Base-by-base conservation (phyloP, 768 basidiomycete species). In the Podaxis mareebaensis region DNA sequence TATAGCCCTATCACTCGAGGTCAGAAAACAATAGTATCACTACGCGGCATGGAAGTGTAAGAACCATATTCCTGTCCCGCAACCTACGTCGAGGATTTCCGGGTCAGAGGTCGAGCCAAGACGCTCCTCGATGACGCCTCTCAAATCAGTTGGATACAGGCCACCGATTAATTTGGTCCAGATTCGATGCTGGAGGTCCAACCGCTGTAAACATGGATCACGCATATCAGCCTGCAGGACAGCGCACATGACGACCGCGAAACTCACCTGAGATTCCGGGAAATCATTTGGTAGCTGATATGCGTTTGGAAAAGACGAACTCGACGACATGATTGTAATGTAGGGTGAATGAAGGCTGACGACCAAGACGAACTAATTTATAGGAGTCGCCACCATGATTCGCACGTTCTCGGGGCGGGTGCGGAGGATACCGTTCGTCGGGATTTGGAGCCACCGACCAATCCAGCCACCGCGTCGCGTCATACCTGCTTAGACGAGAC, bases 21-120 rank as follows among this genome's bases (percentile, higher is more conserved):
- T 46, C 44, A 46, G n/a, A 15, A 46, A 20, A 46, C n/a, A 6
- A 46, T 4, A 17, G 15, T 17, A 20, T n/a, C 17, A n/a, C 20
- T 1, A 46, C n/a, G 7, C 7, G n/a, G 44, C 0, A 33, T 33
- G 5, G 44, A 20, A 20, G 28, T 28, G 3, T 11, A n/a, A 30
- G 30, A 20, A 56, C 54, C 54, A 56, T 39, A 56, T 56, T 7
- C 54, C 54, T 3, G 54, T 56, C 54, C 54, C 54, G 20, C 54
- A 56, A 22, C 54, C 54, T 24, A 56, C 54, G 11, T 56, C 54
- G 2, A 56, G 38, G 24, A 56, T n/a, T 20, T 38, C 54, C 2
- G 54, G 22, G 12, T 10, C 10, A 24, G 20, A 15, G 12, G 10
- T 39, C n/a, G 12, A 56, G 6, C 39, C 12, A 15, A 56, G 54